Evolutionary conservation across 768 basidiomycete genomes (phyloP), one percentile per base, ranked within the genome.

Genomic region (Mycena indigotica): DNA sequence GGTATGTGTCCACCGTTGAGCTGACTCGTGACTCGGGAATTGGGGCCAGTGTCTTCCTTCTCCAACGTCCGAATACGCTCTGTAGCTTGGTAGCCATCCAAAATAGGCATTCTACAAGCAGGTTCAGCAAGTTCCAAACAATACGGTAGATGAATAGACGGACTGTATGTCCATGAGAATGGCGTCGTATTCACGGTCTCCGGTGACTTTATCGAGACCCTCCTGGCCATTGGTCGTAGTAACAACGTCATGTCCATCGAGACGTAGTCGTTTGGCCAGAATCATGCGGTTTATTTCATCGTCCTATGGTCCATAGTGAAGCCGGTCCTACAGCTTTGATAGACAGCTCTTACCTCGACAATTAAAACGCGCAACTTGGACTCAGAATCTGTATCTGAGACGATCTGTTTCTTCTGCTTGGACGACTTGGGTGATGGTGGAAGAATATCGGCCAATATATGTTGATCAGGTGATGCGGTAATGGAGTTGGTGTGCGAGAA

Each of bases 161-260:
- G 75, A 89, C 87, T 89, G 89, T 12, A 93, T 83, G 68, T 93
- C 91, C 92, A 93, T 95, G 45, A 95, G 74, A 16, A 93, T 76
- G 55, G 79, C 80, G 66, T 95, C 90, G 64, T 89, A 88, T 3
- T 80, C 74, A 35, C 76, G 74, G 67, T 91, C 88, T 0, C 70
- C 66, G 52, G 78, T 69, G 24, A 91, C 73, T 58, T 77, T 76
- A 30, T 89, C 84, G 2, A 91, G 74, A 1, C 83, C 85, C 64
- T 91, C 89, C 69, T 88, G 88, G 3, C 92, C 91, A 66, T 94
- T 91, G 1, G 81, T 84, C 1, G 84, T 83, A 52, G 81, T 80
- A 10, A 84, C 73, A 4, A 91, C 87, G 13, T 69, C 76, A 60
- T 92, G 88, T 0, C 86, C 87, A 64, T 85, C 86, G 60, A 84